Conservation (phyloP, 192 early-diverging fungal genomes). For the Ambispora gerdemannii region DNA sequence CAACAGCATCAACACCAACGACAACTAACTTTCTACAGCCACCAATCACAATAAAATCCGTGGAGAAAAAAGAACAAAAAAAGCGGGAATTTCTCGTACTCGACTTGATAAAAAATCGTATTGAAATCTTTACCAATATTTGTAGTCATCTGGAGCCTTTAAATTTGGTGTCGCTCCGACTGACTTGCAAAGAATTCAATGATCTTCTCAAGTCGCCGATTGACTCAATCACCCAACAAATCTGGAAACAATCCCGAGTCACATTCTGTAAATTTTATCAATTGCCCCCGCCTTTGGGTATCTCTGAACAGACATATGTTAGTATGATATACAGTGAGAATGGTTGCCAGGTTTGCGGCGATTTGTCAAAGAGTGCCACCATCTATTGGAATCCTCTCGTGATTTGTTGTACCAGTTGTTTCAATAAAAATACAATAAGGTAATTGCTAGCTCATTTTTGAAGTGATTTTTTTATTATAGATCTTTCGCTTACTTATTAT, state of each 20-base stretch:
- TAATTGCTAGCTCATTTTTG: too few species aligned
- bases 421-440: not conserved
- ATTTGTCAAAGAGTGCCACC: not conserved
- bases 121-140: not conserved
- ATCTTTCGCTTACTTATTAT: too few species aligned
- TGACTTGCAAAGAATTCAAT: not conserved
- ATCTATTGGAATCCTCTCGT: slow-evolving; percentile 1
- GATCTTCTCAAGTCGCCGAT: not conserved
- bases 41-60: too few species aligned
- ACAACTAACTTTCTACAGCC: too few species aligned
- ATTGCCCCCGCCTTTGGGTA: not conserved
- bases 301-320: slow-evolving; percentile 10
- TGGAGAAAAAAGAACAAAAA: too few species aligned
- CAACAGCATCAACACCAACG: too few species aligned
- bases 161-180: not conserved
- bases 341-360: slow-evolving; percentile 13
- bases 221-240: not conserved
- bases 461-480: too few species aligned
- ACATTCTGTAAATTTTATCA: not conserved
- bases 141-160: not conserved
- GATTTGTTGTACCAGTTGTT: slow-evolving; percentile 2
- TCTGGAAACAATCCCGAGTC: not conserved
- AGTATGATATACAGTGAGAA: not conserved
- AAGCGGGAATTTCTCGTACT: too few species aligned
- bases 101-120: not conserved